Base-by-base conservation (phyloP, 2,329 filamentous ascomycete genomes). In the Blastomyces emzantsi region DNA sequence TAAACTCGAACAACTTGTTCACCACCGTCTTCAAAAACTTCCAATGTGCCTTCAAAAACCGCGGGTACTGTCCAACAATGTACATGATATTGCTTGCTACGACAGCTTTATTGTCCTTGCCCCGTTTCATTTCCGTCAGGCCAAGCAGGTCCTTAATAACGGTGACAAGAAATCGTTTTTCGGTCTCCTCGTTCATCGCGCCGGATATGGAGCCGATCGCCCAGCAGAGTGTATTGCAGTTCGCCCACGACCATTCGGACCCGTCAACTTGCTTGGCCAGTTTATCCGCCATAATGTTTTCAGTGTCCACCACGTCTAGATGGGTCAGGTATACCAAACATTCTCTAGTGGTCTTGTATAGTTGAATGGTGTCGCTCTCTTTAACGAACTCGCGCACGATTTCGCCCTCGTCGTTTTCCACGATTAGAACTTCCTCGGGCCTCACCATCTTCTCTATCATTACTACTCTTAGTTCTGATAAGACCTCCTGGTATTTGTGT, bases 381-480 rank as follows among this genome's bases (percentile, higher is more conserved):
- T 99, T 99, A 74, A 99, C 94, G 69, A 99, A 99, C 73, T 99
- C 94, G 70, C 94, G 90, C 39, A 99, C 94, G 70, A 99, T 99
- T 75, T 99, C 94, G 67, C 95, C 94, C 77, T 99, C 94, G 67
- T 99, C 94, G 75, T 99, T 99, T 78, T 99, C 94, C n/a, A 99
- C 94, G 72, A 99, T 95, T 70, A 99, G 78, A 9, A 99, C 95
- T 78, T 99, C 95, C 78, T 99, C 94, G 0, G 94, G 94, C 54
- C 92, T 86, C 41, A 99, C 94, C 94, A 99, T 99, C 82, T 97
- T 97, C 80, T 99, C 94, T 66, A 99, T 97, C 94, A 99, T 99
- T 68, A 99, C 94, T 30, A 93, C 89, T 69, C 94, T 88, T 64
- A 99, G 82, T 75, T 96, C 97, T 11, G 93, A 93, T 60, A 99